phyloP scores from a whole-genome alignment of 495 filamentous ascomycete species.

The Extremus antarcticus region DNA sequence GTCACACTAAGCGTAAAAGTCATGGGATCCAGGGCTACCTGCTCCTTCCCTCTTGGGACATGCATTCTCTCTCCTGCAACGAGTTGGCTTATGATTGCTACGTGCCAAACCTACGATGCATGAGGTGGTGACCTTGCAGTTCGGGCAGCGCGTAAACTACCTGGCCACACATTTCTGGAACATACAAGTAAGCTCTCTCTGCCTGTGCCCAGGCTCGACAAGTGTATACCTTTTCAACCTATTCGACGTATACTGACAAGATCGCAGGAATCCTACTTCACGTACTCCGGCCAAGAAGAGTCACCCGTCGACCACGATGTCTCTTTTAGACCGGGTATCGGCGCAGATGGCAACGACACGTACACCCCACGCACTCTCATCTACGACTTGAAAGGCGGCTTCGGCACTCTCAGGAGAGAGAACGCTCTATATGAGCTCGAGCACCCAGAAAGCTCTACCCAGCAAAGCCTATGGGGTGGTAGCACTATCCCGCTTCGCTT shows the following conservation, averaged over 20 bases:
- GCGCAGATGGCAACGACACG: conserved; percentile 73
- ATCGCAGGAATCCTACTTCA: conserved; percentile 89
- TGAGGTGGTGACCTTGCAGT: conserved; percentile 88
- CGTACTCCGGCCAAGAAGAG: conserved; percentile 57
- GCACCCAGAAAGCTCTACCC: conserved; percentile 36
- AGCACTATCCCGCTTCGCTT: conserved; percentile 56
- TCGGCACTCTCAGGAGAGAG: conserved; percentile 74
- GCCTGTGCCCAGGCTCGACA: neutral
- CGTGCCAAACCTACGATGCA: conserved; percentile 58
- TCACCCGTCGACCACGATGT: conserved; percentile 82
- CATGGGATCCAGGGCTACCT: neutral
- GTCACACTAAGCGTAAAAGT: no score
- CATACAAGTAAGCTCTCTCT: conserved; percentile 51
- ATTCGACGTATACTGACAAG: neutral
- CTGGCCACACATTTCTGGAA: conserved; percentile 99
- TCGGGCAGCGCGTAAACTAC: conserved; percentile 88
- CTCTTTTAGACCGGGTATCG: conserved; percentile 80
- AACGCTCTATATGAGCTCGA: conserved; percentile 78
- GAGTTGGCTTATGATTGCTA: no score
- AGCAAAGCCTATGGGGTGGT: conserved; percentile 57
- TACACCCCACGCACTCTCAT: conserved; percentile 84
- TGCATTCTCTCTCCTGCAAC: no score
- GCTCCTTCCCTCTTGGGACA: neutral
- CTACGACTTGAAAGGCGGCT: conserved; percentile 89
- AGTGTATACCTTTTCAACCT: no score